Base-by-base conservation (phyloP, 345 rosid genomes). In the Salix purpurea region DNA sequence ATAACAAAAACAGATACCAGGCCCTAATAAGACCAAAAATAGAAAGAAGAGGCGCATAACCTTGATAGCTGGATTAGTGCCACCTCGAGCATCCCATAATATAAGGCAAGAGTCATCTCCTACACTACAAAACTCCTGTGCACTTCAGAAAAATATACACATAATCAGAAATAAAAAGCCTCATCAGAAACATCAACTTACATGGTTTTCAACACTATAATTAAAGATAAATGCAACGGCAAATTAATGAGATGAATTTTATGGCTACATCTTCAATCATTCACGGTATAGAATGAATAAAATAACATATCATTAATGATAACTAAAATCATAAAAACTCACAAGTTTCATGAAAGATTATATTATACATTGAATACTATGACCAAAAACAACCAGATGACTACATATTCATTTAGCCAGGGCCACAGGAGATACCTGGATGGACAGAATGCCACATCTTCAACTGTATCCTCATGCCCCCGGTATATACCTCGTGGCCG, bases 91-190 rank as follows among this genome's bases (percentile, higher is more conserved):
- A 96, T 94, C 98, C 99, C 99, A 96, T 16, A 96, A 80, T 83
- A 96, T 94, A 73, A 96, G 99, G 88, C 99, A 92, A 79, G 99
- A 91, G 85, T 96, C 99, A 81, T 96, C 99, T 80, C 98, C 97
- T 46, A 96, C 99, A 62, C 99, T 96, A 84, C 97, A 92, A 81
- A 96, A 96, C 80, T 96, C 99, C 87, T 90, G 98, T 2, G 89
- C 97, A 88, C 98, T 96, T 75, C 82, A 87, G 73, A 11, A 79
- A 40, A 44, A 82, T 4, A 82, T 44, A 68, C 36, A 16, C 39
- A 5, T 72, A 83, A 74, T 81, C 81, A 87, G 80, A 58, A 72
- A 62, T 50, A 78, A 56, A 71, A 72, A 36, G 30, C 30, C 52
- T 34, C 5, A 40, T 50, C 32, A 69, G 65, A 69, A 76, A n/a